Evolutionary conservation across 768 basidiomycete species (phyloP).

Genomic region (Sporobolomyces phaffii): DNA sequence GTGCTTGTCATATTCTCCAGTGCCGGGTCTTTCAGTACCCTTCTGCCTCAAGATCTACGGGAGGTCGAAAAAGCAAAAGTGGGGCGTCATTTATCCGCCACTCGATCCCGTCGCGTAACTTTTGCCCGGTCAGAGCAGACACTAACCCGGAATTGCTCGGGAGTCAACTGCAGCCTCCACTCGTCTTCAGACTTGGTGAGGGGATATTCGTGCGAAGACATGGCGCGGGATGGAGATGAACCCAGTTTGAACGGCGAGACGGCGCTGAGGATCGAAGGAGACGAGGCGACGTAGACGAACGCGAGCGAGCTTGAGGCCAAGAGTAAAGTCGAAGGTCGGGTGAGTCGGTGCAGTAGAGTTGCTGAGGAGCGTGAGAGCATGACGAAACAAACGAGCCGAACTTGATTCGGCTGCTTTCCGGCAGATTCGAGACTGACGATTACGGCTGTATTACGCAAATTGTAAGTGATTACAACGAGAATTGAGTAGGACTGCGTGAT

Average conservation of each 20-base stretch:
- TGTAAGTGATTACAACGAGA: background rate
- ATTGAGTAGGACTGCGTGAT: too few relatives aligned
- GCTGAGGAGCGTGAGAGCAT: constrained; percentile 15
- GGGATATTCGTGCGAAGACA: constrained; percentile 7
- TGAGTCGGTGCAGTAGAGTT: background rate
- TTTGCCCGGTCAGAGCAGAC: background rate
- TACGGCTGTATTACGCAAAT: too few relatives aligned
- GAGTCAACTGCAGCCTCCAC: constrained; percentile 34
- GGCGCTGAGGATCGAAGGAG: background rate
- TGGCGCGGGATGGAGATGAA: background rate
- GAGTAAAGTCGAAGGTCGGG: constrained; percentile 4
- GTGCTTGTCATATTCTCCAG: constrained; percentile 40
- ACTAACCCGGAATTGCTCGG: constrained; percentile 40
- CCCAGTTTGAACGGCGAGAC: constrained; percentile 3
- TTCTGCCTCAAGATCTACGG: constrained; percentile 39
- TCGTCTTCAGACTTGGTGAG: constrained; percentile 26
- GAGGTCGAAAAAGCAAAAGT: background rate
- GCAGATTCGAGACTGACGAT: too few relatives aligned
- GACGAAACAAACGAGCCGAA: background rate
- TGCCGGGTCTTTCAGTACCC: constrained; percentile 39
- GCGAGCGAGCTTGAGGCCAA: constrained; percentile 15
- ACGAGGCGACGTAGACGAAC: background rate
- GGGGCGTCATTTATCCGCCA: constrained; percentile 2
- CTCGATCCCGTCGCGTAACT: too few relatives aligned
- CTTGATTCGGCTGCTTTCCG: too few relatives aligned